phyloP scores from a whole-genome alignment of 2,329 filamentous ascomycete genomes.

The Ophiostoma himal-ulmi region DNA sequence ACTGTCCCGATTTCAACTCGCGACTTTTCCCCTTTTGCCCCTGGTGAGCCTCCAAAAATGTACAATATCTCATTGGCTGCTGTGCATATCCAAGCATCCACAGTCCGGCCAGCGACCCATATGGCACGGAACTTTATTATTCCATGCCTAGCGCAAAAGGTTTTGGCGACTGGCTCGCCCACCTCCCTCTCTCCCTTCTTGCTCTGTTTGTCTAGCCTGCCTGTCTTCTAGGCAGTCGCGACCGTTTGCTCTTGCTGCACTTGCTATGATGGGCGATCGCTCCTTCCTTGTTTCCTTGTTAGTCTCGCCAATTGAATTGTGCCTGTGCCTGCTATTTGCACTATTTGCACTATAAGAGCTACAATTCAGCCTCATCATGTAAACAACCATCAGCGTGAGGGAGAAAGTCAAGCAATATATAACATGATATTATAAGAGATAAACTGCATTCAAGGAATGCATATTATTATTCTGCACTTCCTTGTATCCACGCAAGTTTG shows the following conservation, averaged over 20 bases:
- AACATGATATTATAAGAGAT: not conserved
- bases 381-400: not conserved
- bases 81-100: not conserved
- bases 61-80: slow-evolving; percentile 19
- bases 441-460: not conserved
- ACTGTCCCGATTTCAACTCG: not conserved
- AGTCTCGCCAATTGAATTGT: not conserved
- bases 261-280: not conserved
- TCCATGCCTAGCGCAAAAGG: slow-evolving; percentile 33
- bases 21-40: not conserved
- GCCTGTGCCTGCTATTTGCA: not conserved
- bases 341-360: not conserved
- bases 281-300: not conserved
- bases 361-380: not conserved
- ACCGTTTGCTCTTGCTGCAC: not conserved
- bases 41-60: not conserved
- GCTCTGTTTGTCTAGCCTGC: slow-evolving; percentile 23
- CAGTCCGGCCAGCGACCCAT: not conserved
- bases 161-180: slow-evolving; percentile 35
- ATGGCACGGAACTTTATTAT: slow-evolving; percentile 27
- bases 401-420: not conserved
- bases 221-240: not conserved
- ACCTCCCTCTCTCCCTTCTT: slow-evolving; percentile 27
- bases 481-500: not conserved
- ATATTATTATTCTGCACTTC: not conserved